Conservation (phyloP, 2,329 filamentous ascomycete species). For the Pseudogymnoascus sp. region DNA sequence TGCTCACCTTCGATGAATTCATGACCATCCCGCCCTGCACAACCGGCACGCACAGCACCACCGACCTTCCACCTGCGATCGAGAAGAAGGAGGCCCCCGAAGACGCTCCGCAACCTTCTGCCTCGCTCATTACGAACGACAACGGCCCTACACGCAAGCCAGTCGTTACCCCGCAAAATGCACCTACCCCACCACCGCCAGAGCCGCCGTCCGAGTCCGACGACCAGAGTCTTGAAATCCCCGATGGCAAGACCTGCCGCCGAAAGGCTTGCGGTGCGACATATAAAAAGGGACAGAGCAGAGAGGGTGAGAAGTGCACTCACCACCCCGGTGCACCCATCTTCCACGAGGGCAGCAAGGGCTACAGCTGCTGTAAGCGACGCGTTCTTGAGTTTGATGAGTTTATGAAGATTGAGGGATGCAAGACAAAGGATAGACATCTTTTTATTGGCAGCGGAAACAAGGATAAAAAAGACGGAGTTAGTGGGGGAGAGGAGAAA, state of each 20-base stretch:
- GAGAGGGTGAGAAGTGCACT: constrained; percentile 70
- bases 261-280: constrained; percentile 64
- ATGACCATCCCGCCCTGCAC: constrained; percentile 88
- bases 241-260: constrained; percentile 68
- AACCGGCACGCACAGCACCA: constrained; percentile 82
- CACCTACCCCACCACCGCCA: constrained; percentile 37
- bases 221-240: constrained; percentile 66
- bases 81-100: constrained; percentile 48
- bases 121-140: constrained; percentile 38
- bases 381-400: constrained; percentile 94
- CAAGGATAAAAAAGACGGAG: constrained; percentile 36
- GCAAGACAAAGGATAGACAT: constrained; percentile 73
- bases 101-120: constrained; percentile 27
- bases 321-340: constrained; percentile 87
- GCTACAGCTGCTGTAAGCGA: constrained; percentile 94
- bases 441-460: constrained; percentile 74
- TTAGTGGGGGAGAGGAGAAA: constrained; percentile 57
- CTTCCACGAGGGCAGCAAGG: constrained; percentile 98
- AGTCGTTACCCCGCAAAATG: constrained; percentile 38
- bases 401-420: constrained; percentile 93
- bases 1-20: constrained; percentile 97
- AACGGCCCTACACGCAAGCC: constrained; percentile 40
- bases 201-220: constrained; percentile 79
- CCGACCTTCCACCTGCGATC: constrained; percentile 59
- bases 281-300: constrained; percentile 53